Percentiles rank a stretch among this genome's conserved stretches.
Conservation (phyloP, 2,329 filamentous ascomycete genomes). For the Diaporthe sp. region DNA sequence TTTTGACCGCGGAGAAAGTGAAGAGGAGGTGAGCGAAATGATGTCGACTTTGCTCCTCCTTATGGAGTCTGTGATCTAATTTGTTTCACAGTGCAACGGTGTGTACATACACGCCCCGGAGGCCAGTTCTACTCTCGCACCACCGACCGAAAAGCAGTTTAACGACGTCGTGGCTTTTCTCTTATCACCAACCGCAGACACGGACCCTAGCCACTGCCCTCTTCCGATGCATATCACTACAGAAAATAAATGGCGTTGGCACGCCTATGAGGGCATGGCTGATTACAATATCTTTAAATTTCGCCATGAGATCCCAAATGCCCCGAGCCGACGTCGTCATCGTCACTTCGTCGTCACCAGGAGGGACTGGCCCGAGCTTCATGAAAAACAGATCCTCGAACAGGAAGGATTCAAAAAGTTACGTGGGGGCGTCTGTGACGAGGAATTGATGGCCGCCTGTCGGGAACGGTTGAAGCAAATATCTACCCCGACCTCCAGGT, state of each 20-base stretch:
- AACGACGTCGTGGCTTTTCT: conserved; percentile 7
- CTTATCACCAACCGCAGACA: background rate
- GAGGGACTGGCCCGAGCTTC: background rate
- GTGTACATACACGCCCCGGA: background rate
- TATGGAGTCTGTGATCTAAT: background rate
- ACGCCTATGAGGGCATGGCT: background rate
- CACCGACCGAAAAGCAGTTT: conserved; percentile 20
- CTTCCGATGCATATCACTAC: background rate
- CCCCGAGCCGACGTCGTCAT: background rate
- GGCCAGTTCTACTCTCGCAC: background rate
- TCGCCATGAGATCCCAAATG: background rate
- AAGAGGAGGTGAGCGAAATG: conserved; percentile 7
- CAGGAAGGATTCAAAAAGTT: background rate
- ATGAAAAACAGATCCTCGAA: background rate
- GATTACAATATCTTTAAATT: conserved; percentile 19
- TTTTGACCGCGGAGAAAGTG: conserved; percentile 33
- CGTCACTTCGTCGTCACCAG: background rate
- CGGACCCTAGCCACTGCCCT: background rate
- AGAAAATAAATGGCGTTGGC: conserved; percentile 20
- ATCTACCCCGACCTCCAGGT: background rate
- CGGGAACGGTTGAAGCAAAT: background rate
- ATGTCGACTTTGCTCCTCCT: background rate
- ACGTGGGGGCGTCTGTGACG: background rate
- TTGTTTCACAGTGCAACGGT: conserved; percentile 14
- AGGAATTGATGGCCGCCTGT: background rate